phyloP scores from a whole-genome alignment of 2,329 filamentous ascomycete genomes.

The Fusarium proliferatum region DNA sequence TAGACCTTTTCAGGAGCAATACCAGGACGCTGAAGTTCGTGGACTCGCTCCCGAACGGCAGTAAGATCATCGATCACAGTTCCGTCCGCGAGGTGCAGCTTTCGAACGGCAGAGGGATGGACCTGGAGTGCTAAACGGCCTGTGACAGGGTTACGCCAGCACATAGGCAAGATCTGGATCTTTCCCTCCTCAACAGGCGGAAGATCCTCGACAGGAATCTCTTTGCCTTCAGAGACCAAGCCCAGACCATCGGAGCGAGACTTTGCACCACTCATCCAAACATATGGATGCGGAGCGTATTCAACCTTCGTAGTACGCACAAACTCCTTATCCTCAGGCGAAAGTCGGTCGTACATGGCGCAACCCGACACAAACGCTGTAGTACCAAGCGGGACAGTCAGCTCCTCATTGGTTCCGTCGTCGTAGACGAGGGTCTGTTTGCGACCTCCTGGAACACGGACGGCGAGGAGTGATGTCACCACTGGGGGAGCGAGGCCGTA shows the following conservation, averaged over 20 bases:
- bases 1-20: constrained; percentile 77
- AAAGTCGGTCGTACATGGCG: constrained; percentile 75
- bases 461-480: constrained; percentile 78
- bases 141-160: constrained; percentile 80
- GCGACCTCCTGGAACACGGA: constrained; percentile 75
- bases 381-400: constrained; percentile 77
- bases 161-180: constrained; percentile 79
- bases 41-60: constrained; percentile 73
- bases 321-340: constrained; percentile 73
- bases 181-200: constrained; percentile 73
- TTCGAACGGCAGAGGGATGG: constrained; percentile 77
- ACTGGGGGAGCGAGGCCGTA: constrained; percentile 80
- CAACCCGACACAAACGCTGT: constrained; percentile 81
- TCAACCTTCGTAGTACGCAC: constrained; percentile 74
- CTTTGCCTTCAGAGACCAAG: constrained; percentile 73
- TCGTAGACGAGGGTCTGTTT: constrained; percentile 78
- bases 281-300: constrained; percentile 83
- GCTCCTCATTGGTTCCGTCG: constrained; percentile 73
- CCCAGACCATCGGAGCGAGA: constrained; percentile 77
- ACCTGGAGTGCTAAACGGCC: constrained; percentile 77
- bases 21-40: constrained; percentile 76
- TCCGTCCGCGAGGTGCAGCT: constrained; percentile 74
- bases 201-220: constrained; percentile 68
- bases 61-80: constrained; percentile 75
- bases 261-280: constrained; percentile 80